A percentile compares a stretch with the other conserved stretches of the same genome.
These are phyloP conservation scores for Teratosphaeria pseudoeucalypti DNA, from an alignment of 2,329 filamentous ascomycete genomes.

Conservation along the genomic window DNA sequence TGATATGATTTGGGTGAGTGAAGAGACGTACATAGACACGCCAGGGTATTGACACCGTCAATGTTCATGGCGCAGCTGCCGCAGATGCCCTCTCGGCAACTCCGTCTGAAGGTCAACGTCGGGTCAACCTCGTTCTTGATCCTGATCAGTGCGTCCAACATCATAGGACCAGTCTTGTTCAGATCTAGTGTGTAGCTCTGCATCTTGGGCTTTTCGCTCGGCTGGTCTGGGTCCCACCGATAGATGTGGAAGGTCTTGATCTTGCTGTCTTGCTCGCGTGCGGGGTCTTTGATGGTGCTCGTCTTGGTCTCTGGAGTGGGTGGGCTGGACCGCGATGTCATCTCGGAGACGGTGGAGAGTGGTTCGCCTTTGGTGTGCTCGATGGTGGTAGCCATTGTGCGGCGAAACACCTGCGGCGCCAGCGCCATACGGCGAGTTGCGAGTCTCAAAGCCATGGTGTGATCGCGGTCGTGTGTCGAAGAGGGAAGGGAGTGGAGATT, in stretches of 20 bases:
- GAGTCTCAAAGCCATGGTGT: constrained; percentile 27
- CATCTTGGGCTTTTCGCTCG: constrained; percentile 87
- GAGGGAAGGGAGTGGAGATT: constrained; percentile 2
- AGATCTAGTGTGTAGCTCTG: constrained; percentile 90
- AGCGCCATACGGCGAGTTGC: constrained; percentile 26
- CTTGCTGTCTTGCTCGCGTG: constrained; percentile 44
- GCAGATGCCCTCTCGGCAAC: constrained; percentile 96
- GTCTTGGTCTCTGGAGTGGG: constrained; percentile 42
- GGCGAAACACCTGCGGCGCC: constrained; percentile 11
- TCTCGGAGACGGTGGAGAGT: constrained; percentile 19
- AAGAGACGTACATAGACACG: constrained; percentile 78
- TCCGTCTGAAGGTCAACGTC: constrained; percentile 88
- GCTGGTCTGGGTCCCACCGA: constrained; percentile 93
- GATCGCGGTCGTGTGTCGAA: constrained; percentile 2
- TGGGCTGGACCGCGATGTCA: constrained; percentile 1
- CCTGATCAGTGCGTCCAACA: constrained; percentile 88
- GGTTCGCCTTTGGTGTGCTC: constrained; percentile 25
- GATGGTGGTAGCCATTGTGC: constrained; percentile 27
- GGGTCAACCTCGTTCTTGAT: constrained; percentile 99
- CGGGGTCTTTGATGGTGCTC: constrained; percentile 52
- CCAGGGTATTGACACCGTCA: constrained; percentile 94
- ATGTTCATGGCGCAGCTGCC: constrained; percentile 99
- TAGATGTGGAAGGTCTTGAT: constrained; percentile 98
- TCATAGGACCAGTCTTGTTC: constrained; percentile 99
- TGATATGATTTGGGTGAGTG: not conserved